Base-by-base conservation (phyloP, 352 stramenopile genomes). In the Pythium rhizo-oryzae region DNA sequence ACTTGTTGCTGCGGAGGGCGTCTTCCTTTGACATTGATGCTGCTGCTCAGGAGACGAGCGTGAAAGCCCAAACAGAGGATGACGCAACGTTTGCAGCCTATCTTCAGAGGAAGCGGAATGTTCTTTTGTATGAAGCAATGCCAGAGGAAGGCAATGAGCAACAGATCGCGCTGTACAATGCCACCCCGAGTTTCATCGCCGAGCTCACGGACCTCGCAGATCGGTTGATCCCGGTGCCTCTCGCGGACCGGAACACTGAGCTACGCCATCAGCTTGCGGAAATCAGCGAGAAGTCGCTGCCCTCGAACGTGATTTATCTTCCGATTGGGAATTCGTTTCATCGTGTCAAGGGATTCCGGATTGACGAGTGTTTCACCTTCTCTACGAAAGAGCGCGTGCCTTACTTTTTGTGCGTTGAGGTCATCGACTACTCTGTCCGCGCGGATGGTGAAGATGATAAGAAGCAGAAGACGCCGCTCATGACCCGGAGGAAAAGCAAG, bases 351-450 rank as follows among this genome's bases (percentile, higher is more conserved):
- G 71, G 74, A 6, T 82, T 95, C 67, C 72, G 79, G 24, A 75
- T 88, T 0, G 82, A 93, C 21, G 87, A 95, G 63, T 91, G 84
- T 60, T 93, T 93, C 59, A 85, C 84, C 9, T 95, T 95, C 46
- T 93, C 85, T 0, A 95, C 87, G 0, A 93, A 93, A 39, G 84
- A 93, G 52, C 79, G 87, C n/a, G 87, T 93, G 41, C 87, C 87
- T 13, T 95, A 91, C 54, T 90, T 95, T 28, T 61, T 95, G 18
- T 92, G 85, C 54, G 78, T 95, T 1, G 87, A 95, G 50, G 87
- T 95, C 8, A 70, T 95, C 43, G 87, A 95, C 59, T 93, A 92
- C 59, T 81, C 82, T 16, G 58, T 67, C 4, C 35, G 37, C 9
- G 61, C 52, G 12, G 49, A 54, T 30, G 50, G 49, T 12, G 65